phyloP scores from a whole-genome alignment of 1,284 basidiomycete genomes.

The Fomitopsis palustris region DNA sequence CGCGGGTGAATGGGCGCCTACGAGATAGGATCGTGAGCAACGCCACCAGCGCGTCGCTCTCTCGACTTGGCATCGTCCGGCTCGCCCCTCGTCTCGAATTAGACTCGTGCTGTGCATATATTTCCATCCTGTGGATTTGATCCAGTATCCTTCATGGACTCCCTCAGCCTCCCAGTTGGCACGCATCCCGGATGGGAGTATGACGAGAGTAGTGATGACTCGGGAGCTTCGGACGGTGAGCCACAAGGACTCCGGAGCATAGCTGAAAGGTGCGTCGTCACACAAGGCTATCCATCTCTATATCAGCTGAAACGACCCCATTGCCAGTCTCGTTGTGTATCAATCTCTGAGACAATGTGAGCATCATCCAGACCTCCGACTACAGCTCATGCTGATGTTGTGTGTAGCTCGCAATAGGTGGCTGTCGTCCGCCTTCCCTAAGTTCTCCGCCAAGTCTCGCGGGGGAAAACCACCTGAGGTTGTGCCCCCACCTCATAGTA shows the following conservation, averaged over 20 bases:
- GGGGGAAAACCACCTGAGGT: slow-evolving; percentile 48
- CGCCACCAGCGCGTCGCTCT: background rate
- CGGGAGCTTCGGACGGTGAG: slow-evolving; percentile 26
- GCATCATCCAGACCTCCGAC: slow-evolving; percentile 14
- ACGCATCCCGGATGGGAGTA: slow-evolving; percentile 56
- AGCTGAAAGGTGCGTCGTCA: slow-evolving; percentile 54
- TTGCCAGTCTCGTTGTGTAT: slow-evolving; percentile 41
- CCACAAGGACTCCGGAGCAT: slow-evolving; percentile 38
- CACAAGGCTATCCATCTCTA: background rate
- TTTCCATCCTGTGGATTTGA: too few relatives aligned
- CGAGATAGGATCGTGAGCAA: background rate
- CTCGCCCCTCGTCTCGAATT: slow-evolving; percentile 3
- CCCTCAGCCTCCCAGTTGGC: slow-evolving; percentile 44
- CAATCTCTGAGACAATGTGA: slow-evolving; percentile 70
- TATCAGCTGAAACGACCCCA: background rate
- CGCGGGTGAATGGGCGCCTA: background rate
- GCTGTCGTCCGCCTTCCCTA: slow-evolving; percentile 65
- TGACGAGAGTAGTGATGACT: slow-evolving; percentile 23
- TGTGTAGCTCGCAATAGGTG: slow-evolving; percentile 61
- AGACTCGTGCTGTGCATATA: too few relatives aligned
- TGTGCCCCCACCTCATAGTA: slow-evolving; percentile 58
- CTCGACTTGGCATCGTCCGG: background rate
- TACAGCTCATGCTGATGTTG: slow-evolving; percentile 4
- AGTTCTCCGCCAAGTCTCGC: slow-evolving; percentile 60
- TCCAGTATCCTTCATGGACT: background rate